Evolutionary conservation across 768 basidiomycete species (phyloP), one percentile per base, ranked within the genome.

Genomic region (Lactarius sp.): DNA sequence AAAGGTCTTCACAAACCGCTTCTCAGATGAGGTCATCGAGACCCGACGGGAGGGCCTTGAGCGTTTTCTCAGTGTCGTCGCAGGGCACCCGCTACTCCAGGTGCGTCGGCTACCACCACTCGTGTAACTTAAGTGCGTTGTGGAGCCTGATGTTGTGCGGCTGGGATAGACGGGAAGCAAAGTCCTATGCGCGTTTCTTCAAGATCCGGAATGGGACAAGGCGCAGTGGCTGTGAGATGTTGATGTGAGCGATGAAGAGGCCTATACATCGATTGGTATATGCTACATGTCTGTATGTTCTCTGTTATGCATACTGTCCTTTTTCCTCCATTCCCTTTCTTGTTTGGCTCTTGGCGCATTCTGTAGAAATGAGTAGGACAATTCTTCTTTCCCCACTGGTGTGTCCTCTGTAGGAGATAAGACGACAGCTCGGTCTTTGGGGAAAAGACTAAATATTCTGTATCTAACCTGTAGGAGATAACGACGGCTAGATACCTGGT

Each of bases 11-110:
- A 97, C 95, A 37, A 98, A 97, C 72, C 81, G 97, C 44, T 99
- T 98, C 77, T 94, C 94, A 16, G 96, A 98, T 70, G 97, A 99
- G 75, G 90, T 98, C 51, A 98, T 99, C 62, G 96, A 98, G 75
- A 79, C 81, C 60, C 77, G 97, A 63, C 79, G 96, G 68, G 95
- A 98, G 72, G 96, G 96, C 1, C 77, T 98, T 27, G 96, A 98
- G 77, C 79, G 96, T 36, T 99, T 98, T 77, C 75, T 99, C 70
- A 93, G 91, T 69, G 85, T 99, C 66, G 96, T 99, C 53, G 97
- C 97, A 2, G 97, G 97, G 0, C 97, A 99, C 73, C 97, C 97
- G 8, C 78, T 99, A 60, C 77, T 99, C 31, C 96, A 99, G 85
- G 94, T 92, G 66, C 64, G 84, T 75, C 20, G 4, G 37, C 0